A percentile compares a stretch with the other conserved stretches of the same genome.
Evolutionary conservation across 2,329 filamentous ascomycete genomes (phyloP).

Genomic region (Scytalidium lignicola): DNA sequence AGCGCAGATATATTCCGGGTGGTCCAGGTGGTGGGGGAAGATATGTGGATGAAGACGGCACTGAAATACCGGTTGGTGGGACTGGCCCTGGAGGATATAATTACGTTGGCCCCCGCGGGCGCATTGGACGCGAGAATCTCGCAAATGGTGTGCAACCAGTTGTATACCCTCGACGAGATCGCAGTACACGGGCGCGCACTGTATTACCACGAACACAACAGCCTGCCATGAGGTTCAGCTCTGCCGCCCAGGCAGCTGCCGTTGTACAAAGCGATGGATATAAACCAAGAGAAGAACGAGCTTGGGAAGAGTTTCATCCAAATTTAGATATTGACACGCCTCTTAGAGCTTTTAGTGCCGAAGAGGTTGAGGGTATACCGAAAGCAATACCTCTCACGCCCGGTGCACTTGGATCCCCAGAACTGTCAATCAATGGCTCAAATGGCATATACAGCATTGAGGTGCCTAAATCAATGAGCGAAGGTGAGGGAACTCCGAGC

Average conservation of each 20-base stretch:
- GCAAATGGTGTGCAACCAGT: conserved; percentile 40
- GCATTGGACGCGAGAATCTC: conserved; percentile 44
- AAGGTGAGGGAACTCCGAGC: conserved; percentile 16
- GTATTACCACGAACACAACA: conserved; percentile 44
- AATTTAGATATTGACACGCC: conserved; percentile 84
- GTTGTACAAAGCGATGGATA: conserved; percentile 92
- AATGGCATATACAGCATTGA: conserved; percentile 17
- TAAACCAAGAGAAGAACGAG: conserved; percentile 92
- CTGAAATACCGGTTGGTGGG: conserved; percentile 51
- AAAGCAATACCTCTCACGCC: conserved; percentile 40
- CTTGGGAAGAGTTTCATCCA: conserved; percentile 97
- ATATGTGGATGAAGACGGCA: conserved; percentile 69
- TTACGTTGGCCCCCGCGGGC: conserved; percentile 47
- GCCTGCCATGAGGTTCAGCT: conserved; percentile 34
- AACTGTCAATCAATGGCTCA: conserved; percentile 36
- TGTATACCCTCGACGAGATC: conserved; percentile 43
- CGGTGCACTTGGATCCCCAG: conserved; percentile 28
- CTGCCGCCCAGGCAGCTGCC: conserved; percentile 71
- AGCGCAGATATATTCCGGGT: conserved; percentile 75
- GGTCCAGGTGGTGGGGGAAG: conserved; percentile 81
- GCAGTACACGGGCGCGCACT: conserved; percentile 51
- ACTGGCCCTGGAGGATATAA: conserved; percentile 43
- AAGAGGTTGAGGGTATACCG: conserved; percentile 75
- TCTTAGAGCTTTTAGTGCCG: conserved; percentile 72
- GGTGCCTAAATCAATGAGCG: conserved; percentile 17